These are phyloP conservation scores for Paecilomyces dactylethromorphus DNA, from an alignment of 2,329 filamentous ascomycete species.

Conservation along the genomic window DNA sequence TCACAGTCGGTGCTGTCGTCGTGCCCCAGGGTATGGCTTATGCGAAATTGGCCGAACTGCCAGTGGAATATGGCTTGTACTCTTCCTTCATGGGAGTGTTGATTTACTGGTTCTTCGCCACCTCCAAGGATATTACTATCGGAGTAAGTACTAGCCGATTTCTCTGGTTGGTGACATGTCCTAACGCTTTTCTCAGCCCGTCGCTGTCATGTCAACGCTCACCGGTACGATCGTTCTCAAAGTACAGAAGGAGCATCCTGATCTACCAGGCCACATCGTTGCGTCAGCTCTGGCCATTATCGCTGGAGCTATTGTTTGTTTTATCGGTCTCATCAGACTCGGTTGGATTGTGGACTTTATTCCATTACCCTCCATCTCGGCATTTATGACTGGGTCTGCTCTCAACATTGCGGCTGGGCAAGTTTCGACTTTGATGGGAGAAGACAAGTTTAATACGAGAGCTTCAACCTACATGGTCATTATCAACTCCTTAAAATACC, in stretches of 20 bases:
- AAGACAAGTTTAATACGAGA: slow-evolving; percentile 62
- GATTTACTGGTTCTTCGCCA: slow-evolving; percentile 96
- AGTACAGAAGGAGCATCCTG: slow-evolving; percentile 51
- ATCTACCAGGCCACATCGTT: slow-evolving; percentile 56
- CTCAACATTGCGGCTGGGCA: slow-evolving; percentile 84
- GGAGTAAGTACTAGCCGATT: slow-evolving; percentile 53
- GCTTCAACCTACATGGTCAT: slow-evolving; percentile 75
- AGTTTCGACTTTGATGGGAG: slow-evolving; percentile 73
- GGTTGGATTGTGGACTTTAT: slow-evolving; percentile 94
- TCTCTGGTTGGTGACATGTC: slow-evolving; percentile 2
- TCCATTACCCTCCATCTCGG: slow-evolving; percentile 79
- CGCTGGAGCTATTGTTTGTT: slow-evolving; percentile 67
- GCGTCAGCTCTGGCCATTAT: slow-evolving; percentile 75
- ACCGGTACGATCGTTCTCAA: slow-evolving; percentile 73
- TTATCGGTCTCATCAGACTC: slow-evolving; percentile 69
- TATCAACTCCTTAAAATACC: slow-evolving; percentile 71
- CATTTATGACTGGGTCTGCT: slow-evolving; percentile 95
- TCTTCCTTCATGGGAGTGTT: slow-evolving; percentile 94
- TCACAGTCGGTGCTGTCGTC: slow-evolving; percentile 70
- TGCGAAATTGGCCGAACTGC: slow-evolving; percentile 73
- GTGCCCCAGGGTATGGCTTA: slow-evolving; percentile 98
- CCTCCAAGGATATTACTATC: slow-evolving; percentile 97
- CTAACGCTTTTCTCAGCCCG: slow-evolving; percentile 52
- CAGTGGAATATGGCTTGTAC: slow-evolving; percentile 78
- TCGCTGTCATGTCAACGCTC: slow-evolving; percentile 90